Conservation (phyloP, 1,284 basidiomycete genomes). For the Leucocoprinus gongylophorus region DNA sequence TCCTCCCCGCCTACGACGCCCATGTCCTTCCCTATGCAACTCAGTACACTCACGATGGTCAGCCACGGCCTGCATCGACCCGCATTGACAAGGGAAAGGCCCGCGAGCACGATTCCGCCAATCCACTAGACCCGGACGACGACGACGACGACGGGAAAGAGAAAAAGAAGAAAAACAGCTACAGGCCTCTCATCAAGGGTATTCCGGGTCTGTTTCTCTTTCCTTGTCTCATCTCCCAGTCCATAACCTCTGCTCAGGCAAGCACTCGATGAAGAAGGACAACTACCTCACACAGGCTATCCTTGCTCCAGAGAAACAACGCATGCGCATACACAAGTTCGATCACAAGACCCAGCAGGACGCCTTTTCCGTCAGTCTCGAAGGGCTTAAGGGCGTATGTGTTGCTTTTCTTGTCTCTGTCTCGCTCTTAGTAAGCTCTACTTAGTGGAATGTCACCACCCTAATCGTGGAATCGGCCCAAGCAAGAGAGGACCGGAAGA, state of each 20-base stretch:
- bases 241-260: slow-evolving; percentile 38
- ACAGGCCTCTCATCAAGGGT: slow-evolving; percentile 70
- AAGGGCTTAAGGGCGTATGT: slow-evolving; percentile 71
- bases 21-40: slow-evolving; percentile 52
- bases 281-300: slow-evolving; percentile 62
- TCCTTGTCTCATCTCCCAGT: slow-evolving; percentile 10
- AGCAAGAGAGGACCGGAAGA: slow-evolving; percentile 71
- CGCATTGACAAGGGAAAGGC: slow-evolving; percentile 55
- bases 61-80: slow-evolving; percentile 11
- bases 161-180: slow-evolving; percentile 73
- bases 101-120: slow-evolving; percentile 41
- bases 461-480: slow-evolving; percentile 65
- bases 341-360: slow-evolving; percentile 61
- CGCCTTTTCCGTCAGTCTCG: slow-evolving; percentile 64
- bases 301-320: slow-evolving; percentile 65
- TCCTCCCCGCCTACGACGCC: slow-evolving; percentile 66
- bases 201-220: slow-evolving; percentile 50
- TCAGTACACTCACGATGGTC: slow-evolving; percentile 15
- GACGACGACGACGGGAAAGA: slow-evolving; percentile 61
- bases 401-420: slow-evolving; percentile 17
- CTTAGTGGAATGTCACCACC: slow-evolving; percentile 66
- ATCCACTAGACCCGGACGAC: slow-evolving; percentile 35
- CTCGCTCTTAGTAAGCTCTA: slow-evolving; percentile 10
- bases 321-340: slow-evolving; percentile 55
- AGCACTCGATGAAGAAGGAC: slow-evolving; percentile 78